Evolutionary conservation across 768 basidiomycete species (phyloP).

Genomic region (Stropharia rugosoannulata): DNA sequence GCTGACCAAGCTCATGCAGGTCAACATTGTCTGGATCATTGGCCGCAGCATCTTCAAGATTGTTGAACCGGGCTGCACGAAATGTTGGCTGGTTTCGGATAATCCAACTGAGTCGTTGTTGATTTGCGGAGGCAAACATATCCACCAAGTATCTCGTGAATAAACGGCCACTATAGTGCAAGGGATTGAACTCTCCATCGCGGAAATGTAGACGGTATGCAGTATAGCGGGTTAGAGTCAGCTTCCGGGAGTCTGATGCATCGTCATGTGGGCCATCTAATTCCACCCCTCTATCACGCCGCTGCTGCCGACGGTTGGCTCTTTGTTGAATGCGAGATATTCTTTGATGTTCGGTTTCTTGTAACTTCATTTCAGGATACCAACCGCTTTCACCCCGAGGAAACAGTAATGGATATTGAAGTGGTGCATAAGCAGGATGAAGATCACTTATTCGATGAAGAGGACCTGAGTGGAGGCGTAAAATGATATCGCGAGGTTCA

Average conservation of each 20-base stretch:
- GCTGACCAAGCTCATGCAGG: conserved; percentile 27
- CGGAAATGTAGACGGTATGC: conserved; percentile 31
- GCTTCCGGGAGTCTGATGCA: too few species aligned
- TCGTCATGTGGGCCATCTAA: too few species aligned
- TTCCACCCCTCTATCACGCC: too few species aligned
- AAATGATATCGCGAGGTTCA: conserved; percentile 18
- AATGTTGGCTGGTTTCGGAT: conserved; percentile 30
- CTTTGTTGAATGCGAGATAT: conserved; percentile 22
- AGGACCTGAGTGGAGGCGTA: conserved; percentile 7
- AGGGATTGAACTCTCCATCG: conserved; percentile 18
- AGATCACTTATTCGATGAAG: conserved; percentile 21
- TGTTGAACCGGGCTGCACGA: conserved; percentile 27
- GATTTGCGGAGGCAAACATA: conserved; percentile 35
- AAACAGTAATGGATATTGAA: conserved; percentile 24
- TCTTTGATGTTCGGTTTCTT: conserved; percentile 14
- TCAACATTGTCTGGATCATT: conserved; percentile 21
- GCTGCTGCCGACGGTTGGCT: too few species aligned
- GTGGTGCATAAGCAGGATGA: conserved; percentile 20
- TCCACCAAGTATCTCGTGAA: conserved; percentile 40
- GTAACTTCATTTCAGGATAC: conserved; percentile 32
- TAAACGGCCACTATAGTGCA: conserved; percentile 33
- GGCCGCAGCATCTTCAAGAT: conserved; percentile 26
- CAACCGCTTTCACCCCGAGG: conserved; percentile 22
- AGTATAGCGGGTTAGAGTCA: conserved; percentile 28
- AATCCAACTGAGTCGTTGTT: conserved; percentile 31